Percentiles rank a stretch among this genome's conserved stretches.
These are phyloP conservation scores for Diaporthe sp. DNA, from an alignment of 2,329 filamentous ascomycete species.

Conservation along the genomic window DNA sequence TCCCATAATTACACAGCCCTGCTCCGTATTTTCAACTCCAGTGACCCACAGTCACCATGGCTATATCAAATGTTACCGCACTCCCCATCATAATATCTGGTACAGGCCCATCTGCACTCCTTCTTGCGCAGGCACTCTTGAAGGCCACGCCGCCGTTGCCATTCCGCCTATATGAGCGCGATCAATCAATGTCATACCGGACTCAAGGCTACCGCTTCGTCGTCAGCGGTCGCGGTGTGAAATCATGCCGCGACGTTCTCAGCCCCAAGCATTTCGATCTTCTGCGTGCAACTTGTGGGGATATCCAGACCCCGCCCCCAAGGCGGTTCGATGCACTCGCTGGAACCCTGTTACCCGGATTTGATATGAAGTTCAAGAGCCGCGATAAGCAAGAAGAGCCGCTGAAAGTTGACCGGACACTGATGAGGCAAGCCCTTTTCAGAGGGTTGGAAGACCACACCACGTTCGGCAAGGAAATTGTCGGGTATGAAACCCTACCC, in stretches of 20 bases:
- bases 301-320: neutral
- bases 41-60: neutral
- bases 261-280: neutral
- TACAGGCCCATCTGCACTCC: neutral
- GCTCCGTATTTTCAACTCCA: neutral
- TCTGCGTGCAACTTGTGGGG: neutral
- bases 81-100: slow-evolving; percentile 8
- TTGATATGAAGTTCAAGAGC: neutral
- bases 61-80: neutral
- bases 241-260: slow-evolving; percentile 6
- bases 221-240: neutral
- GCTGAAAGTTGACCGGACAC: neutral
- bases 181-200: neutral
- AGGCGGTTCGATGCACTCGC: neutral
- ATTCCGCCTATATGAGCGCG: neutral
- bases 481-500: neutral
- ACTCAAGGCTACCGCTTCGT: slow-evolving; percentile 16
- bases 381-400: neutral
- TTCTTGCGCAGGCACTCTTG: neutral
- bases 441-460: neutral
- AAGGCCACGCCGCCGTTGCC: neutral
- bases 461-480: slow-evolving; percentile 7
- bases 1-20: neutral
- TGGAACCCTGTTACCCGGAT: neutral
- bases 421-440: neutral